These are phyloP conservation scores for Crepidotus sp. DNA, from an alignment of 1,284 basidiomycete genomes.

Conservation along the genomic window DNA sequence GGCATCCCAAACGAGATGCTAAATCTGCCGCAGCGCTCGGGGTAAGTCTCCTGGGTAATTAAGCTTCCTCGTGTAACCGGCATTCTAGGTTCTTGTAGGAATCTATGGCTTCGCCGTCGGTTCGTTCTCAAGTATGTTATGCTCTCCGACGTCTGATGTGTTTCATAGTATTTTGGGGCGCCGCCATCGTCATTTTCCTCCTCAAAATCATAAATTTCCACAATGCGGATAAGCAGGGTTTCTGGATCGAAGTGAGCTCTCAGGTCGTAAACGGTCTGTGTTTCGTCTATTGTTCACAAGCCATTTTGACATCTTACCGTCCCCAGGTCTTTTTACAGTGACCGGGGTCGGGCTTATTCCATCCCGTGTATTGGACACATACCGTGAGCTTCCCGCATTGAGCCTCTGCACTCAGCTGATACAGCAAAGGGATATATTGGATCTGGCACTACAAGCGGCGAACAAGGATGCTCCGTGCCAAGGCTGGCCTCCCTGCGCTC, in stretches of 20 bases:
- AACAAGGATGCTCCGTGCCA: conserved; percentile 45
- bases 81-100: conserved; percentile 52
- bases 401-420: conserved; percentile 21
- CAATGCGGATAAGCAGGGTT: conserved; percentile 52
- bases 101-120: conserved; percentile 76
- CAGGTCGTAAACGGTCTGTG: conserved; percentile 66
- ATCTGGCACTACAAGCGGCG: conserved; percentile 68
- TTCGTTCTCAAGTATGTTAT: conserved; percentile 24
- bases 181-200: conserved; percentile 74
- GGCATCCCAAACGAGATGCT: neutral
- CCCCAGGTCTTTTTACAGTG: conserved; percentile 64
- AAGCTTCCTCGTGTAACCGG: neutral
- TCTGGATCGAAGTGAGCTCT: conserved; percentile 71
- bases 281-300: neutral
- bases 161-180: conserved; percentile 59
- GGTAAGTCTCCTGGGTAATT: conserved; percentile 29
- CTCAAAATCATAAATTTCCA: conserved; percentile 62
- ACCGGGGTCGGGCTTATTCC: conserved; percentile 73
- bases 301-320: neutral
- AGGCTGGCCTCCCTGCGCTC: conserved; percentile 57
- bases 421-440: conserved; percentile 43
- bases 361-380: conserved; percentile 69
- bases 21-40: conserved; percentile 39
- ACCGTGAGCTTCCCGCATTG: conserved; percentile 44
- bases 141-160: conserved; percentile 1